Percentiles rank a stretch among this genome's conserved stretches.
Evolutionary conservation across 176 grass and related monocot genomes (phyloP).

Genomic region (Avena eriantha): DNA sequence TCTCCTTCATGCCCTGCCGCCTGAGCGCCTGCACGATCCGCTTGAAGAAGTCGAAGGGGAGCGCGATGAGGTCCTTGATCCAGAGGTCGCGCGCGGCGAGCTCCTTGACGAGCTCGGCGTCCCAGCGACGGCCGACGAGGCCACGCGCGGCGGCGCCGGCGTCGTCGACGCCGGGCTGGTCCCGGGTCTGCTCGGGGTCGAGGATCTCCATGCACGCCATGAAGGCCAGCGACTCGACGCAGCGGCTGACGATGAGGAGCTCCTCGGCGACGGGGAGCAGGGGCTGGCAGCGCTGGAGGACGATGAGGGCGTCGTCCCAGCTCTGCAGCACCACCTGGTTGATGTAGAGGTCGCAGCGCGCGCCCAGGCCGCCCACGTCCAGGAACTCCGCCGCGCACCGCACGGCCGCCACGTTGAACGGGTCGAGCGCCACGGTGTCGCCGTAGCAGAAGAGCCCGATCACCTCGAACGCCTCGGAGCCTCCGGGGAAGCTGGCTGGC

Average conservation of each 20-base stretch:
- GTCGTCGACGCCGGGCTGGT: constrained; percentile 34
- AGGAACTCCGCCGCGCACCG: constrained; percentile 80
- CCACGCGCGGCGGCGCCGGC: constrained; percentile 20
- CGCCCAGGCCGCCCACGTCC: constrained; percentile 59
- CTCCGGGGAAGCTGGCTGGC: constrained; percentile 64
- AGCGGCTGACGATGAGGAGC: constrained; percentile 82
- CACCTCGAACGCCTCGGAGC: constrained; percentile 74
- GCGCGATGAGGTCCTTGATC: constrained; percentile 93
- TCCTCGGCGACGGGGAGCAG: constrained; percentile 75
- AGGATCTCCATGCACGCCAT: constrained; percentile 99
- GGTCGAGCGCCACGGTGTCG: constrained; percentile 67
- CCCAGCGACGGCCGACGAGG: constrained; percentile 59
- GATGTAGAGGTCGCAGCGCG: constrained; percentile 86
- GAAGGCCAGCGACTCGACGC: constrained; percentile 93
- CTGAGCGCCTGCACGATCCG: constrained; percentile 76
- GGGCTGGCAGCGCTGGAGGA: constrained; percentile 75
- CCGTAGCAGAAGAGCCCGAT: constrained; percentile 80
- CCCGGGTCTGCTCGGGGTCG: constrained; percentile 72
- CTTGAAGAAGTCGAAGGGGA: constrained; percentile 81
- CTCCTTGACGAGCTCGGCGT: constrained; percentile 84
- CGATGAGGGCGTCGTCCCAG: constrained; percentile 89
- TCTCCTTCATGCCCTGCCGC: constrained; percentile 96
- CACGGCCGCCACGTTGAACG: constrained; percentile 81
- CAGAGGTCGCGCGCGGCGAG: constrained; percentile 75
- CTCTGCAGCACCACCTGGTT: constrained; percentile 97